Evolutionary conservation across 2,329 filamentous ascomycete species (phyloP), one percentile per base, ranked within the genome.

Genomic region (Talaromyces piceae): DNA sequence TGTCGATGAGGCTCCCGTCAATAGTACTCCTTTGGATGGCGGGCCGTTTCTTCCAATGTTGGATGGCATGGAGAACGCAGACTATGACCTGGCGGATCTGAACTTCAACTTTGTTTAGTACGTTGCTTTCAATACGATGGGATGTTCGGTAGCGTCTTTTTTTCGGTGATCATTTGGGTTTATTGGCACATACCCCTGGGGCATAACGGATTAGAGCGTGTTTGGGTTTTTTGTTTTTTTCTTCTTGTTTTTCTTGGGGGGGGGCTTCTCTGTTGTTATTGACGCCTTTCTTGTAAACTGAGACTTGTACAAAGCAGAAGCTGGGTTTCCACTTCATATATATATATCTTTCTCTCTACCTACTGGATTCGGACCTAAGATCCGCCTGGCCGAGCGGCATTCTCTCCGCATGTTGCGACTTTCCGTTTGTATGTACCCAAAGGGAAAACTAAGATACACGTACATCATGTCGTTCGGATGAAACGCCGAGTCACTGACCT

Each of bases 41-140:
- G 50, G 43, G 6, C 26, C 53, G 26, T 54, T 52, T 49, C 44
- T 54, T 27, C 53, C 53, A 11, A 47, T 53, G 41, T 13, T 53
- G 20, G 53, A 54, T 30, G 53, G 50, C 16, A 41, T 50, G 16
- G 53, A 50, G 4, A 30, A 20, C n/a, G 45, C 26, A 9, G 53
- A 54, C n/a, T 54, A 53, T 50, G 50, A 44, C 0, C 33, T 54
- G 31, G 49, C 41, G 4, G 53, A 53, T 46, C 22, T 54, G 41
- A 53, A 27, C 39, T 54, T 54, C 23, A 54, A 54, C 47, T 54
- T 54, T 39, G 45, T 54, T 25, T 54, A 37, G 41, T 51, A 8
- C 11, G 9, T 39, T 30, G 44, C 4, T 45, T 25, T 16, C 1
- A 6, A 7, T n/a, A n/a, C n/a, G n/a, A n/a, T 43, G 13, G 13